Evolutionary conservation across 257 asterid species (phyloP).

Genomic region (Apocynum venetum): DNA sequence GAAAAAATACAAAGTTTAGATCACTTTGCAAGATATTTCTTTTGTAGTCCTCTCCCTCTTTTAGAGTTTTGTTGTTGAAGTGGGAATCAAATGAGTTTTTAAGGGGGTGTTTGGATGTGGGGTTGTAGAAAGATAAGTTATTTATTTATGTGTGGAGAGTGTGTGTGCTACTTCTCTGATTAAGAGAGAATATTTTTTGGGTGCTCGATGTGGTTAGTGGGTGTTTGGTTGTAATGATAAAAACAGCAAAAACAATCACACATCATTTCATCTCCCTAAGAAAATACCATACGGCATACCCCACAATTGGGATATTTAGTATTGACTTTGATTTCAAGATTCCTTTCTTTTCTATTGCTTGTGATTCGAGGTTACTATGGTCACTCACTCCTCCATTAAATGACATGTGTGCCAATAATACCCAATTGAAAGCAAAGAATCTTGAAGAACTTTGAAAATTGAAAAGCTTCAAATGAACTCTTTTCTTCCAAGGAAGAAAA

Average conservation of each 20-base stretch:
- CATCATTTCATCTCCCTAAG: no score
- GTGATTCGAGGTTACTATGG: constrained; percentile 27
- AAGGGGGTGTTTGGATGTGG: constrained; percentile 15
- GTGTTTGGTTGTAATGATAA: constrained; percentile 29
- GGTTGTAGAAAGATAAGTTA: constrained; percentile 11
- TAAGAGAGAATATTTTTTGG: constrained; percentile 31
- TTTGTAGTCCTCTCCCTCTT: neutral
- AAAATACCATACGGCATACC: neutral
- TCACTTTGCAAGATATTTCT: constrained; percentile 18
- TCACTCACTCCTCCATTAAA: constrained; percentile 12
- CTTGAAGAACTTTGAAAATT: constrained; percentile 4
- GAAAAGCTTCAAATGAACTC: neutral
- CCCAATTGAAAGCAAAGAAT: constrained; percentile 21
- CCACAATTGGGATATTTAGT: constrained; percentile 1
- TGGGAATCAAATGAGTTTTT: constrained; percentile 30
- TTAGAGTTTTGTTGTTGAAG: constrained; percentile 18
- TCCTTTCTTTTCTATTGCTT: constrained; percentile 28
- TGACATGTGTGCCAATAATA: constrained; percentile 25
- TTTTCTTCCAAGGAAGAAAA: neutral
- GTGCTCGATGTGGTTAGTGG: constrained; percentile 57
- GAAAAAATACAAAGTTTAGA: constrained; percentile 23
- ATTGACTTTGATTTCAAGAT: constrained; percentile 40
- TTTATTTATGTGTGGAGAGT: constrained; percentile 9
- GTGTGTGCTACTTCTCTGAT: constrained; percentile 10
- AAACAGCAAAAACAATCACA: neutral